Percentiles rank a stretch among this genome's conserved stretches.
phyloP scores from a whole-genome alignment of 176 grass and related monocot genomes.

The Luzula sylvatica region DNA sequence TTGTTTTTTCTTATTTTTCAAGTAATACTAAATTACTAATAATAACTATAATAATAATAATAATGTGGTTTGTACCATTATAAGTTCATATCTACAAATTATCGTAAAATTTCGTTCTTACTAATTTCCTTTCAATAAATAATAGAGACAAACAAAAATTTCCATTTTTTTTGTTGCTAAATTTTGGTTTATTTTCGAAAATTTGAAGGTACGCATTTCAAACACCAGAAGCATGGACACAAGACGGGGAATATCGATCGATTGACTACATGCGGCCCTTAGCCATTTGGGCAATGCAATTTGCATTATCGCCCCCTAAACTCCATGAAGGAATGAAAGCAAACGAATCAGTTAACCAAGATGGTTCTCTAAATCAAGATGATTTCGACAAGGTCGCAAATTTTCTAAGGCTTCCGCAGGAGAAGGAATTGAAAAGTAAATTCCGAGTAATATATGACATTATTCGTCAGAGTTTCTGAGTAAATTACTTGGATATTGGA shows the following conservation, averaged over 20 bases:
- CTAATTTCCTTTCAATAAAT: too few species aligned
- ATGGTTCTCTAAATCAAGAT: conserved; percentile 16
- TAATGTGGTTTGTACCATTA: too few species aligned
- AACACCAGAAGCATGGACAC: conserved; percentile 79
- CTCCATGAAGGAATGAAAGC: conserved; percentile 28
- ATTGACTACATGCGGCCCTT: conserved; percentile 85
- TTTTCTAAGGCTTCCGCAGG: conserved; percentile 55
- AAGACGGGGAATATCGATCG: conserved; percentile 46
- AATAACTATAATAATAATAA: too few species aligned
- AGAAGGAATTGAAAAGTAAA: conserved; percentile 28
- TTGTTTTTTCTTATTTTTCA: too few species aligned
- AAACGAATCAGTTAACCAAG: background rate
- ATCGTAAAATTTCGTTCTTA: too few species aligned
- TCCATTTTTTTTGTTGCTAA: too few species aligned
- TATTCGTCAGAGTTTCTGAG: conserved; percentile 12
- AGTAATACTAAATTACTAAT: too few species aligned
- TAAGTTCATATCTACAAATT: too few species aligned
- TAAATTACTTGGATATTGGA: too few species aligned
- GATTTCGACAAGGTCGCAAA: conserved; percentile 52
- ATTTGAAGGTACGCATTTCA: conserved; percentile 55
- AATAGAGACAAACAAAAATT: too few species aligned
- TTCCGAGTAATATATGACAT: conserved; percentile 43
- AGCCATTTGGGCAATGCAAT: conserved; percentile 77
- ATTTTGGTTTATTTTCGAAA: background rate
- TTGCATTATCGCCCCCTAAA: conserved; percentile 51